Evolutionary conservation across 306 rosid species (phyloP), one percentile per base, ranked within the genome.

Genomic region (Betula pendula): DNA sequence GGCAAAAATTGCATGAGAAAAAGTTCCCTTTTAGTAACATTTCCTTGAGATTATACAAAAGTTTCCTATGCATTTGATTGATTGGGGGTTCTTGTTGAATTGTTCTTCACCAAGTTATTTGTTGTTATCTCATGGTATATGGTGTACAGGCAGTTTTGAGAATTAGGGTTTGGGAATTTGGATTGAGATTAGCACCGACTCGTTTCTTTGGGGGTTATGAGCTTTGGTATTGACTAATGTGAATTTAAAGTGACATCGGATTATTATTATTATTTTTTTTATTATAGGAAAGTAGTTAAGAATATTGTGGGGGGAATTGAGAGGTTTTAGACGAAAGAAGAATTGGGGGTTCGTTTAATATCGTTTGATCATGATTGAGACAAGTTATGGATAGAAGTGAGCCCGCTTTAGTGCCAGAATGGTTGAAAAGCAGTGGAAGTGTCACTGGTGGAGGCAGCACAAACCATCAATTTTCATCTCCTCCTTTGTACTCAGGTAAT

Each of bases 371-470:
- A 52, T 49, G 24, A 77, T 78, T 69, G 77, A 60, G 38, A 68
- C 75, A 79, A 78, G 73, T 48, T 55, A 81, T 77, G 85, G 81
- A 56, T 66, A 71, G 72, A 67, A 59, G 67, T 77, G 81, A 72
- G 53, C 67, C 68, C 43, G 49, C 85, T 33, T 72, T 81, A 38
- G 81, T 73, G 38, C 85, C 85, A 4, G 71, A 77, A 67, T 81
- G 85, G 85, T 72, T 81, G 81, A 81, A 81, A 81, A 68, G 81
- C 78, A 77, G 70, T 76, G 81, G 53, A 76, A 70, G 52, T 77
- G 47, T 53, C 42, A 53, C 45, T 81, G 59, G 55, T 43, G 77
- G 42, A 52, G 44, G 60, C 42, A 22, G 62, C 49, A 25, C 31
- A 50, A 81, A 20, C 77, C 66, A 43, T 66, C 82, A 82, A 73